Percentiles rank a stretch among this genome's conserved stretches.
phyloP scores from a whole-genome alignment of 2,329 filamentous ascomycete species.

The Paraconiothyrium sp. region DNA sequence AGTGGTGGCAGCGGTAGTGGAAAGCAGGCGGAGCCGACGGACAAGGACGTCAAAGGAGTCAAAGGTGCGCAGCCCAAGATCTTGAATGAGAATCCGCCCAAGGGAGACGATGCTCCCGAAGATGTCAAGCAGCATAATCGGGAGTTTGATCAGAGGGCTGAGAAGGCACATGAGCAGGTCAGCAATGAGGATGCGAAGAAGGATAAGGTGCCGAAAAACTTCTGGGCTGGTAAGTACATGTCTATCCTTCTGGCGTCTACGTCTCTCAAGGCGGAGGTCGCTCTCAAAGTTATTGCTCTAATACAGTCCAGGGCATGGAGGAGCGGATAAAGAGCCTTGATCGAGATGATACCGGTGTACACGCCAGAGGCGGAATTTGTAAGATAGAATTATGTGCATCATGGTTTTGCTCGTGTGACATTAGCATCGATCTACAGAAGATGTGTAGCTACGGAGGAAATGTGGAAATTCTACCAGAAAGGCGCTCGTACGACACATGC shows the following conservation, averaged over 20 bases:
- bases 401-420: background rate
- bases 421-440: background rate
- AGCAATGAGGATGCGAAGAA: slow-evolving; percentile 49
- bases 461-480: too few species aligned
- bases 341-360: too few species aligned
- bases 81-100: slow-evolving; percentile 47
- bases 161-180: slow-evolving; percentile 52
- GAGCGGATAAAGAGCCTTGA: slow-evolving; percentile 34
- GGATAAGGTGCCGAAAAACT: slow-evolving; percentile 52
- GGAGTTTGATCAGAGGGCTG: slow-evolving; percentile 55
- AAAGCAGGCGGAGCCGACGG: slow-evolving; percentile 24
- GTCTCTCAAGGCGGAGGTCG: too few species aligned
- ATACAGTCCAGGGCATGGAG: slow-evolving; percentile 36
- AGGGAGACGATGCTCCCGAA: slow-evolving; percentile 41
- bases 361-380: slow-evolving; percentile 9
- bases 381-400: background rate
- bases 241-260: background rate
- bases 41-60: slow-evolving; percentile 26
- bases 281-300: slow-evolving; percentile 15
- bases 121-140: slow-evolving; percentile 56
- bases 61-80: slow-evolving; percentile 57
- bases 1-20: background rate
- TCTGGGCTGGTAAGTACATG: slow-evolving; percentile 50
- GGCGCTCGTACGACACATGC: too few species aligned
- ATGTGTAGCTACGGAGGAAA: too few species aligned